Evolutionary conservation across 2,329 filamentous ascomycete genomes (phyloP).

Genomic region (Botrytis byssoidea): DNA sequence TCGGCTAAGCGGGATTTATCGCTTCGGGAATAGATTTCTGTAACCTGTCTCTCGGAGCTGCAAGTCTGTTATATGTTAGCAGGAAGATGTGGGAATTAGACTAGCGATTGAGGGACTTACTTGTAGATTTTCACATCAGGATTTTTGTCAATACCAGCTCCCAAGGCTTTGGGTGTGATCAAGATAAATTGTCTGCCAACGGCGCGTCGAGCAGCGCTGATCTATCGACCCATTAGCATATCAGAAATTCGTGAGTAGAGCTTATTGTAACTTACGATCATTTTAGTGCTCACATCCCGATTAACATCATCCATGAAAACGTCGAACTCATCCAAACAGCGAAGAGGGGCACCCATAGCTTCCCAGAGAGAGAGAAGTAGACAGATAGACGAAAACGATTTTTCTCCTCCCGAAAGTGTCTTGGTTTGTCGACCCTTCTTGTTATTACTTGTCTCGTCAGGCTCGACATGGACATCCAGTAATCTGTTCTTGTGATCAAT

Average conservation of each 20-base stretch:
- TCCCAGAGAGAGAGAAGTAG: conserved; percentile 93
- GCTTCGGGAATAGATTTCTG: conserved; percentile 34
- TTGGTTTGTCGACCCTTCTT: conserved; percentile 78
- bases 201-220: conserved; percentile 77
- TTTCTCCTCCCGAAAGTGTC: conserved; percentile 92
- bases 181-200: conserved; percentile 94
- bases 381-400: conserved; percentile 96
- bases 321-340: conserved; percentile 96
- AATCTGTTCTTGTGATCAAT: conserved; percentile 73
- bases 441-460: conserved; percentile 66
- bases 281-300: conserved; percentile 84
- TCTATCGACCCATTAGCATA: conserved; percentile 47
- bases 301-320: conserved; percentile 99
- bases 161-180: conserved; percentile 87
- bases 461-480: conserved; percentile 75
- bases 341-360: conserved; percentile 92
- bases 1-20: conserved; percentile 18
- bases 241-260: background rate
- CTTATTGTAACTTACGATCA: conserved; percentile 66
- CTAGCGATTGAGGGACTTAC: conserved; percentile 42
- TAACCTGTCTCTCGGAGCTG: conserved; percentile 31
- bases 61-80: conserved; percentile 11
- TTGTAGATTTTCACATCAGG: conserved; percentile 77
- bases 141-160: conserved; percentile 54
- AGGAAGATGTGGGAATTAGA: background rate